phyloP scores from a whole-genome alignment of 2,329 filamentous ascomycete species.

The Aureobasidium sp. region DNA sequence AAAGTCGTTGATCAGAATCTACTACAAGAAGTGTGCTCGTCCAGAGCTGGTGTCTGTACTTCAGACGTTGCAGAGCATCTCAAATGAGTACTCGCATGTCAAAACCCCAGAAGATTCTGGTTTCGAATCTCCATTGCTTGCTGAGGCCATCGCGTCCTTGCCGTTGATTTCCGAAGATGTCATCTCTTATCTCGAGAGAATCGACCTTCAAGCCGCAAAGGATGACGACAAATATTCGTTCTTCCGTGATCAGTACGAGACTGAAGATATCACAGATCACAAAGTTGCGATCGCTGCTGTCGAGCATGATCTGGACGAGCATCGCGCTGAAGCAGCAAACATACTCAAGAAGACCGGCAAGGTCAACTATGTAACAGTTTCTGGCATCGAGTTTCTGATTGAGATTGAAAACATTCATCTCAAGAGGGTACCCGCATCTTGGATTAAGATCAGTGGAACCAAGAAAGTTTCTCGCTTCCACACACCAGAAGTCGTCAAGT shows the following conservation, averaged over 20 bases:
- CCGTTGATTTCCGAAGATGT: constrained; percentile 70
- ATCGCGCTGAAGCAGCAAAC: constrained; percentile 63
- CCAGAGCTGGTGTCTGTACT: constrained; percentile 80
- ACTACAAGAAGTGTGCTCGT: constrained; percentile 91
- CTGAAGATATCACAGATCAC: constrained; percentile 79
- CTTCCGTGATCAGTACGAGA: constrained; percentile 81
- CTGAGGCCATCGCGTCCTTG: constrained; percentile 64
- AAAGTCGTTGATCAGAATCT: constrained; percentile 87
- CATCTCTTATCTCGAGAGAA: constrained; percentile 69
- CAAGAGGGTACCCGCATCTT: constrained; percentile 85
- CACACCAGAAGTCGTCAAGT: constrained; percentile 77
- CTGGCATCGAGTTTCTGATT: constrained; percentile 90
- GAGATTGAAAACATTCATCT: constrained; percentile 80
- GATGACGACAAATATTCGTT: constrained; percentile 90
- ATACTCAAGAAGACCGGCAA: constrained; percentile 61
- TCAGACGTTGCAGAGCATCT: constrained; percentile 76
- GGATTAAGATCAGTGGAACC: constrained; percentile 90
- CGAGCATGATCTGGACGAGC: constrained; percentile 77
- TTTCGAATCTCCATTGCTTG: constrained; percentile 65
- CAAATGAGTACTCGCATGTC: constrained; percentile 65
- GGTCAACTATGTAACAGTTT: constrained; percentile 72
- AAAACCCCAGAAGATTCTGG: constrained; percentile 59
- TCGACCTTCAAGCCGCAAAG: constrained; percentile 76
- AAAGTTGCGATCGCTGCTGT: constrained; percentile 91
- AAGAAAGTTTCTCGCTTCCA: constrained; percentile 91